Evolutionary conservation across 108 stramenopile genomes (phyloP).

Genomic region (Nannochloropsis salina): DNA sequence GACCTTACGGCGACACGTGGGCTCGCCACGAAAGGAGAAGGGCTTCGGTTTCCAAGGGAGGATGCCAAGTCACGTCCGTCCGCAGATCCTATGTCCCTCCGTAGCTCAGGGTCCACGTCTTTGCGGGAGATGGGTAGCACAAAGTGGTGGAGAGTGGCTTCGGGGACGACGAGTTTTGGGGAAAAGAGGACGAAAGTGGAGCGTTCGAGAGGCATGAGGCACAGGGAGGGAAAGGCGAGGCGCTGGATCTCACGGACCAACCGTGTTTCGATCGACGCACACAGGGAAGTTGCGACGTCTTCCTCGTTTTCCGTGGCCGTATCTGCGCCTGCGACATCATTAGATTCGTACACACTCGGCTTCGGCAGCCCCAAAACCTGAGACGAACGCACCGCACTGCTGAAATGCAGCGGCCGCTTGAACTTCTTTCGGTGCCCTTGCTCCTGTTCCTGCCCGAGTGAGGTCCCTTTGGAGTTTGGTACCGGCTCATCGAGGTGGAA

Average conservation of each 20-base stretch:
- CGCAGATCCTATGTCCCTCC: background rate
- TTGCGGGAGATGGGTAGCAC: background rate
- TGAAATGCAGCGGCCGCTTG: background rate
- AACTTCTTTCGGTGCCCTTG: background rate
- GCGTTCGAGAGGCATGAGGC: background rate
- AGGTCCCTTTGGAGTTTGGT: background rate
- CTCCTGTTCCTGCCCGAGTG: background rate
- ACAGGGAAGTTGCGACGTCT: background rate
- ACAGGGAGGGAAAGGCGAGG: slow-evolving; percentile 1
- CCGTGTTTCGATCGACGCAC: background rate
- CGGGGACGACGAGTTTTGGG: slow-evolving; percentile 4
- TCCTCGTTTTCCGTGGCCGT: background rate
- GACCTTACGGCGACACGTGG: background rate
- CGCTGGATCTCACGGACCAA: background rate
- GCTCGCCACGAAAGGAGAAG: background rate
- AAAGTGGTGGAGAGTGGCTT: background rate
- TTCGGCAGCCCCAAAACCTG: background rate
- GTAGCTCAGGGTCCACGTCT: background rate
- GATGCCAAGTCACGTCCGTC: too few relatives aligned
- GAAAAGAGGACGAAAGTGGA: background rate
- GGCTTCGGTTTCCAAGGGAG: background rate
- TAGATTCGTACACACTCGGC: background rate
- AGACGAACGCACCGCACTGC: background rate
- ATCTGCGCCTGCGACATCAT: background rate
- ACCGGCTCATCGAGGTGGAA: background rate